These are phyloP conservation scores for Gremmenia infestans DNA, from an alignment of 2,329 filamentous ascomycete genomes.

Conservation along the genomic window DNA sequence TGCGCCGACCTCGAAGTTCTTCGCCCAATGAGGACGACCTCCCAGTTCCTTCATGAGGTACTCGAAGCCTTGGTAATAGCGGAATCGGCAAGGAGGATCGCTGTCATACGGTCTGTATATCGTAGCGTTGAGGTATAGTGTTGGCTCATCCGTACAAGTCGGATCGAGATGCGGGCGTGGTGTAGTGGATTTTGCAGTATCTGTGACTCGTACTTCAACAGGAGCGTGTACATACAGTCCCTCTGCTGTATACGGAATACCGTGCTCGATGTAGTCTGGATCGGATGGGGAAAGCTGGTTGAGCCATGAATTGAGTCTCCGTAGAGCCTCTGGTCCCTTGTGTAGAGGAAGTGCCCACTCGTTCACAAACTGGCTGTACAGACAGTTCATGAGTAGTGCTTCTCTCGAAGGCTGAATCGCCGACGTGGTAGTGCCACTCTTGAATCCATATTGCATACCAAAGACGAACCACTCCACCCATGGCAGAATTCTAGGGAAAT, in stretches of 20 bases:
- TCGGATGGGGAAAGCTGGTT: slow-evolving; percentile 59
- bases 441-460: slow-evolving; percentile 94
- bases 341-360: slow-evolving; percentile 91
- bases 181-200: slow-evolving; percentile 48
- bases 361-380: slow-evolving; percentile 98
- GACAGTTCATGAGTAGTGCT: slow-evolving; percentile 90
- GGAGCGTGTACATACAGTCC: slow-evolving; percentile 84
- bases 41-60: slow-evolving; percentile 84
- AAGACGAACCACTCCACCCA: slow-evolving; percentile 96
- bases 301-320: slow-evolving; percentile 80
- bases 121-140: slow-evolving; percentile 84
- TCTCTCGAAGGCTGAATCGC: slow-evolving; percentile 75
- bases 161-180: slow-evolving; percentile 66
- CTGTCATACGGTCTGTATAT: slow-evolving; percentile 76
- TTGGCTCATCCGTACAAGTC: slow-evolving; percentile 61
- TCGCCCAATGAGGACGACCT: slow-evolving; percentile 84
- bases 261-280: slow-evolving; percentile 55
- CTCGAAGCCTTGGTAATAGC: slow-evolving; percentile 88
- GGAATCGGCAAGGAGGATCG: slow-evolving; percentile 69
- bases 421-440: slow-evolving; percentile 58
- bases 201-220: slow-evolving; percentile 81
- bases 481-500: slow-evolving; percentile 72
- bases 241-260: slow-evolving; percentile 75
- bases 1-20: slow-evolving; percentile 69
- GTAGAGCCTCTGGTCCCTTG: slow-evolving; percentile 81